Percentiles rank a stretch among this genome's conserved stretches.
These are phyloP conservation scores for Crassisporium funariophilum DNA, from an alignment of 768 basidiomycete genomes.

Conservation along the genomic window DNA sequence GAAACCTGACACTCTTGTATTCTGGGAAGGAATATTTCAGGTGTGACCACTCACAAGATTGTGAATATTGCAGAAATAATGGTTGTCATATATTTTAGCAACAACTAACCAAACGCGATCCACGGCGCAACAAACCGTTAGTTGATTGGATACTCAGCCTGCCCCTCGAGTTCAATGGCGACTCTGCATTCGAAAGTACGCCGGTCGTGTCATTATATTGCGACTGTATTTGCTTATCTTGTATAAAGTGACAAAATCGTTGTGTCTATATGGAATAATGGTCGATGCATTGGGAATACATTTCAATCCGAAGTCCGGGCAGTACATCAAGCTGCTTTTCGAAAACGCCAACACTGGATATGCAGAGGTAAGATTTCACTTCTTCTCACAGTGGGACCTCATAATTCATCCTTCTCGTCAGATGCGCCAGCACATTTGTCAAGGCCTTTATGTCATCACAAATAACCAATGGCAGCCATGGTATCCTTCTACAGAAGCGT, in stretches of 20 bases:
- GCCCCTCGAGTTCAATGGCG: conserved; percentile 79
- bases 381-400: background rate
- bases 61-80: too few relatives aligned
- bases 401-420: conserved; percentile 25
- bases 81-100: conserved; percentile 15
- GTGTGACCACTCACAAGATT: conserved; percentile 33
- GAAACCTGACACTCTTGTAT: conserved; percentile 80
- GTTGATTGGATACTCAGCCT: conserved; percentile 77
- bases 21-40: conserved; percentile 72
- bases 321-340: conserved; percentile 71
- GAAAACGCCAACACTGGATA: conserved; percentile 80
- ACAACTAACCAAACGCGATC: conserved; percentile 71
- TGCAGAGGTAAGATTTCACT: conserved; percentile 63
- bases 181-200: conserved; percentile 87
- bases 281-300: conserved; percentile 67
- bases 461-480: conserved; percentile 69
- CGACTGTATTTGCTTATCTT: background rate
- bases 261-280: conserved; percentile 66
- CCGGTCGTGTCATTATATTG: conserved; percentile 20
- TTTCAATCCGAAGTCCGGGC: conserved; percentile 67
- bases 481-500: conserved; percentile 54
- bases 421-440: conserved; percentile 73
- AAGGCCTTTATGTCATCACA: conserved; percentile 59
- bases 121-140: conserved; percentile 71
- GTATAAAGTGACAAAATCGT: conserved; percentile 72